Percentiles rank a stretch among this genome's conserved stretches.
phyloP scores from a whole-genome alignment of 108 stramenopile genomes.

The Epithemia pelagica region DNA sequence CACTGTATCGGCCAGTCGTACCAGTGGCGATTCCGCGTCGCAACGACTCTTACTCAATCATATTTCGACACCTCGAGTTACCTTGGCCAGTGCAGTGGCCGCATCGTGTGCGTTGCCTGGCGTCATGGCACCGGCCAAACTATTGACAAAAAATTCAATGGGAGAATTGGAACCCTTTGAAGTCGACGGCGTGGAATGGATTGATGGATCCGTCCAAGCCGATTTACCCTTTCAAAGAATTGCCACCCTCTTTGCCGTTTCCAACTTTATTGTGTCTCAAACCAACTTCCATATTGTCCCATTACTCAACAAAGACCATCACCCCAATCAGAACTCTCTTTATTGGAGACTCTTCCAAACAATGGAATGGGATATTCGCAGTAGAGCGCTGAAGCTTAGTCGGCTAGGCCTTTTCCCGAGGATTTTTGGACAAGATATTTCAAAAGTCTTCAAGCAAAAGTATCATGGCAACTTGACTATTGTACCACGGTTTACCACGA shows the following conservation, averaged over 20 bases:
- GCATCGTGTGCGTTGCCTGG: slow-evolving; percentile 90
- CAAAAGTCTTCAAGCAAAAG: slow-evolving; percentile 89
- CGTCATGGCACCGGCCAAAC: slow-evolving; percentile 83
- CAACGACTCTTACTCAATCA: slow-evolving; percentile 90
- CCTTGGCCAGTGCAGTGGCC: slow-evolving; percentile 79
- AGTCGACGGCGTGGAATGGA: slow-evolving; percentile 93
- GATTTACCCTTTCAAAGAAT: slow-evolving; percentile 91
- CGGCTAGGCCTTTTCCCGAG: slow-evolving; percentile 82
- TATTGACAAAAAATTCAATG: slow-evolving; percentile 71
- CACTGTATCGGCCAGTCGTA: slow-evolving; percentile 82
- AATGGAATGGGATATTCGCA: slow-evolving; percentile 83
- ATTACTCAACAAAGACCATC: slow-evolving; percentile 82
- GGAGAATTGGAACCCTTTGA: slow-evolving; percentile 85
- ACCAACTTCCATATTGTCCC: slow-evolving; percentile 91
- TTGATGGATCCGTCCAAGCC: slow-evolving; percentile 89
- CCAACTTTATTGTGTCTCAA: slow-evolving; percentile 85
- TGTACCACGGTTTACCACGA: slow-evolving; percentile 75
- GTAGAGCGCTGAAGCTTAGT: slow-evolving; percentile 67
- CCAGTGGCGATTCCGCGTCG: slow-evolving; percentile 56
- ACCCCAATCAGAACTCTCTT: slow-evolving; percentile 50
- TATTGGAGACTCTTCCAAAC: slow-evolving; percentile 81
- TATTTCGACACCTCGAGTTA: slow-evolving; percentile 90
- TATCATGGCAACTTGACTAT: slow-evolving; percentile 87
- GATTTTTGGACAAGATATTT: slow-evolving; percentile 88
- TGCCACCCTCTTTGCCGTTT: slow-evolving; percentile 85